Conservation (phyloP, 208 protist species). For the Trypanosoma avium region DNA sequence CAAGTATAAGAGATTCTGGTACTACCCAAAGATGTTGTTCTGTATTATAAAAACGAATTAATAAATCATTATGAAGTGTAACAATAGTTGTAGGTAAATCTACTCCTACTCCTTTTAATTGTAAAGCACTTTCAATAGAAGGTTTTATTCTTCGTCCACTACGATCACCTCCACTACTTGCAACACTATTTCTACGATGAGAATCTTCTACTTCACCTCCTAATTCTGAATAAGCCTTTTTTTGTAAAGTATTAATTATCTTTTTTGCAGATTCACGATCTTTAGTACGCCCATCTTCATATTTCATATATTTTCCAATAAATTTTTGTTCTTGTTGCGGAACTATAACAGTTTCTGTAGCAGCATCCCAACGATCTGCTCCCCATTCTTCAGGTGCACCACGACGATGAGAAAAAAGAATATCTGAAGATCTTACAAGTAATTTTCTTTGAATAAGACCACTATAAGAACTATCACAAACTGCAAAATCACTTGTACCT, state of each 20-base stretch:
- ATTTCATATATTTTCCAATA: slow-evolving; percentile 40
- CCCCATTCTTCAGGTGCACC: slow-evolving; percentile 21
- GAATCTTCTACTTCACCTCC: slow-evolving; percentile 13
- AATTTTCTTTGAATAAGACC: slow-evolving; percentile 59
- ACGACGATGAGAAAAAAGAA: slow-evolving; percentile 31
- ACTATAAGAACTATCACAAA: slow-evolving; percentile 61
- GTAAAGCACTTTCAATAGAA: slow-evolving; percentile 34
- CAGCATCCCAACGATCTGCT: slow-evolving; percentile 43
- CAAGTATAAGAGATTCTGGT: slow-evolving; percentile 53
- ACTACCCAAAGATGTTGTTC: slow-evolving; percentile 53
- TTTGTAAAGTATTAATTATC: slow-evolving; percentile 9
- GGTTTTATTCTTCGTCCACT: slow-evolving; percentile 15
- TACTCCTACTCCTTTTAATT: slow-evolving; percentile 38
- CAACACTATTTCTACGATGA: no score
- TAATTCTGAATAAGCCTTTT: neutral
- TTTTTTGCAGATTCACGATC: slow-evolving; percentile 31
- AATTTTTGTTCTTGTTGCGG: slow-evolving; percentile 38
- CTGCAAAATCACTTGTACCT: slow-evolving; percentile 58
- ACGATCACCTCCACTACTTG: neutral
- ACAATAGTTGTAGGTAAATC: slow-evolving; percentile 48
- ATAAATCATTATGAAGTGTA: slow-evolving; percentile 58
- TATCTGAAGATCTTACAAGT: slow-evolving; percentile 46
- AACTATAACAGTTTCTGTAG: slow-evolving; percentile 31
- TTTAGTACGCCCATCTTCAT: slow-evolving; percentile 57
- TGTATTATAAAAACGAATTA: slow-evolving; percentile 65